These are phyloP conservation scores for Smithsoniella earleae DNA, from an alignment of 163 green algal genomes.

Conservation along the genomic window DNA sequence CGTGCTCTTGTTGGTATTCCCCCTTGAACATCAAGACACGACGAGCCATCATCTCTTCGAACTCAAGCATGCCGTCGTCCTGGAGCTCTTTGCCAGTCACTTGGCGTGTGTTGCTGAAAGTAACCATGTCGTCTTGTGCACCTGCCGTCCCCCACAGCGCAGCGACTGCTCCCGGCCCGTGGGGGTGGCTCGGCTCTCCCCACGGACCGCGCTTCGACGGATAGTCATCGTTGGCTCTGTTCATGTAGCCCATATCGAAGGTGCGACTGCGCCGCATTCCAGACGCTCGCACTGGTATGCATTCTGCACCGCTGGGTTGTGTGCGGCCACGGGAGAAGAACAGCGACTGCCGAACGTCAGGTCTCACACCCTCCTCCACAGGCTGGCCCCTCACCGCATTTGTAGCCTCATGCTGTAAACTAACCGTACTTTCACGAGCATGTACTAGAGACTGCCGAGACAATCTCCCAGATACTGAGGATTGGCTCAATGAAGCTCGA, in stretches of 20 bases:
- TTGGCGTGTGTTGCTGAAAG: not conserved
- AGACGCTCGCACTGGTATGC: not conserved
- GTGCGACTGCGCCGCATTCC: not conserved
- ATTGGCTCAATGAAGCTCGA: not conserved
- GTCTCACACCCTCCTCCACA: no score
- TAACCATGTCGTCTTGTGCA: not conserved
- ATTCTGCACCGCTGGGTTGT: not conserved
- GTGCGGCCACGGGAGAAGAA: not conserved
- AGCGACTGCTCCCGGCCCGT: not conserved
- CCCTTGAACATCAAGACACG: not conserved
- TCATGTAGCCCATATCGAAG: not conserved
- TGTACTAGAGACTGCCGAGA: no score
- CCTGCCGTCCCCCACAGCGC: no score
- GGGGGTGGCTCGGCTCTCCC: not conserved
- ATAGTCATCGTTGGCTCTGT: no score
- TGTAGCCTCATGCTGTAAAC: no score
- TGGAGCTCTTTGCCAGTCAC: not conserved
- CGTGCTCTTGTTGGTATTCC: no score
- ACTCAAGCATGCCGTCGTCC: constrained; percentile 11
- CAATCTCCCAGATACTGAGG: no score
- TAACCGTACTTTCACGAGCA: no score
- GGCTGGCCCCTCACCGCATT: no score
- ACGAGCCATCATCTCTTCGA: constrained; percentile 21
- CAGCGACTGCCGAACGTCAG: no score
- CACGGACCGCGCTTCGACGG: not conserved